Percentiles rank a stretch among this genome's conserved stretches.
These are phyloP conservation scores for Ogataea thermomethanolica DNA, from an alignment of 805 yeast species.

Conservation along the genomic window DNA sequence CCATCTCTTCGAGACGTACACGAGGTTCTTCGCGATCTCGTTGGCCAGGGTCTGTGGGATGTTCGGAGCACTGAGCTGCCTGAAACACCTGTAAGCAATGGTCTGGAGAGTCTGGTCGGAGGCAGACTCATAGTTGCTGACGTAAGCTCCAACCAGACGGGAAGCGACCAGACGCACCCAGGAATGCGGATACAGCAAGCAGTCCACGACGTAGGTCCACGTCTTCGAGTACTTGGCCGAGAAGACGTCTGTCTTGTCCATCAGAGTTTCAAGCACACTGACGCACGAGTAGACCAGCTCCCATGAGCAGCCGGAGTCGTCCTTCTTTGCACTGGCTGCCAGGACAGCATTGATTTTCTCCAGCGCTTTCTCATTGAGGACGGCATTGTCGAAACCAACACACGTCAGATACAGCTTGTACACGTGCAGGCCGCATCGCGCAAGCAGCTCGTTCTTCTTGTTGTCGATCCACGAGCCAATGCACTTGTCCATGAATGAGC, in stretches of 20 bases:
- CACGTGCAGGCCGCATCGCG: conserved; percentile 71
- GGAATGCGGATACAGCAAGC: conserved; percentile 79
- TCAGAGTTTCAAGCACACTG: conserved; percentile 35
- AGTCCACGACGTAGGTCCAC: conserved; percentile 52
- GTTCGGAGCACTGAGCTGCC: conserved; percentile 80
- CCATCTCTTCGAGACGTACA: conserved; percentile 62
- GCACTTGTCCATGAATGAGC: conserved; percentile 38
- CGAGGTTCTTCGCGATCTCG: conserved; percentile 65
- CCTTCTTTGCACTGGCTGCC: conserved; percentile 32
- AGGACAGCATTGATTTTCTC: conserved; percentile 20
- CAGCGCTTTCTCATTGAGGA: conserved; percentile 28
- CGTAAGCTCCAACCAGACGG: conserved; percentile 52
- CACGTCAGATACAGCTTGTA: conserved; percentile 58
- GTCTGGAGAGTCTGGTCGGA: conserved; percentile 51
- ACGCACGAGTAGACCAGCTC: conserved; percentile 70
- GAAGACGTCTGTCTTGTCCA: conserved; percentile 31
- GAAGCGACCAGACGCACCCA: conserved; percentile 79
- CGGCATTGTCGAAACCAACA: conserved; percentile 38
- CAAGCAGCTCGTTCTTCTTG: conserved; percentile 46
- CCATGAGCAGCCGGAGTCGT: conserved; percentile 56
- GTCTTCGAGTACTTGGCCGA: conserved; percentile 40
- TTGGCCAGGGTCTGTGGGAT: conserved; percentile 60
- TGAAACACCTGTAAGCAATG: conserved; percentile 61
- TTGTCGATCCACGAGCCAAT: conserved; percentile 62
- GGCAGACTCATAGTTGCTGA: conserved; percentile 35